These are phyloP conservation scores for Pichia sp. DNA, from an alignment of 1,139 yeast species.

Conservation along the genomic window DNA sequence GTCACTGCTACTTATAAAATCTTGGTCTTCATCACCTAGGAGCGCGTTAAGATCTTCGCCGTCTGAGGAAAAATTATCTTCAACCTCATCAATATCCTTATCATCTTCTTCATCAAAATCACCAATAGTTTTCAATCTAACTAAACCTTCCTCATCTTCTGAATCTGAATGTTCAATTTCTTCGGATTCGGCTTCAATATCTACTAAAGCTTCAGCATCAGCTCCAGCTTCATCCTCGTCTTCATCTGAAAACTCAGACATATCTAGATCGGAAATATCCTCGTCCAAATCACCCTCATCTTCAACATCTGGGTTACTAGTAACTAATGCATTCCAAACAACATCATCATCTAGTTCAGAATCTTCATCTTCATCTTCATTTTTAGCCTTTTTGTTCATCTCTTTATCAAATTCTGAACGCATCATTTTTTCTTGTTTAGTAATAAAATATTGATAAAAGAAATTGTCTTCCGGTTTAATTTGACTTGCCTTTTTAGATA, in stretches of 20 bases:
- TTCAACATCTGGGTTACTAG: slow-evolving; percentile 78
- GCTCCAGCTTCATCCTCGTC: slow-evolving; percentile 32
- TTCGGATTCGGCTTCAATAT: slow-evolving; percentile 21
- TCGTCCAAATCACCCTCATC: slow-evolving; percentile 46
- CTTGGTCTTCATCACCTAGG: slow-evolving; percentile 33
- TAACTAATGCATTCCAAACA: slow-evolving; percentile 85
- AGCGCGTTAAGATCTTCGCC: slow-evolving; percentile 29
- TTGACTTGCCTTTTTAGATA: slow-evolving; percentile 53
- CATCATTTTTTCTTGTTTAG: slow-evolving; percentile 39
- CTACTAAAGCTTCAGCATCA: no score
- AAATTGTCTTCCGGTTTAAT: slow-evolving; percentile 85
- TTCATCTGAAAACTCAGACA: slow-evolving; percentile 33
- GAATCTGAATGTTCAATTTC: not conserved
- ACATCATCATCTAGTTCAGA: slow-evolving; percentile 68
- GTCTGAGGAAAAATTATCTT: slow-evolving; percentile 30
- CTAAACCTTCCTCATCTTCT: slow-evolving; percentile 19
- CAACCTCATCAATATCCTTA: slow-evolving; percentile 25
- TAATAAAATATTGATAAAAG: slow-evolving; percentile 80
- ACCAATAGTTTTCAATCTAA: not conserved
- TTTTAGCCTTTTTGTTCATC: slow-evolving; percentile 28
- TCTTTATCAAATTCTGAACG: slow-evolving; percentile 33
- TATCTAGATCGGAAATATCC: slow-evolving; percentile 38
- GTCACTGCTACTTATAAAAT: slow-evolving; percentile 24
- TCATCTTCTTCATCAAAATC: slow-evolving; percentile 14
- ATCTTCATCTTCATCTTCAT: slow-evolving; percentile 33